Percentiles rank a stretch among this genome's conserved stretches.
Evolutionary conservation across 2,329 filamentous ascomycete genomes (phyloP).

Genomic region (Biscogniauxia marginata): DNA sequence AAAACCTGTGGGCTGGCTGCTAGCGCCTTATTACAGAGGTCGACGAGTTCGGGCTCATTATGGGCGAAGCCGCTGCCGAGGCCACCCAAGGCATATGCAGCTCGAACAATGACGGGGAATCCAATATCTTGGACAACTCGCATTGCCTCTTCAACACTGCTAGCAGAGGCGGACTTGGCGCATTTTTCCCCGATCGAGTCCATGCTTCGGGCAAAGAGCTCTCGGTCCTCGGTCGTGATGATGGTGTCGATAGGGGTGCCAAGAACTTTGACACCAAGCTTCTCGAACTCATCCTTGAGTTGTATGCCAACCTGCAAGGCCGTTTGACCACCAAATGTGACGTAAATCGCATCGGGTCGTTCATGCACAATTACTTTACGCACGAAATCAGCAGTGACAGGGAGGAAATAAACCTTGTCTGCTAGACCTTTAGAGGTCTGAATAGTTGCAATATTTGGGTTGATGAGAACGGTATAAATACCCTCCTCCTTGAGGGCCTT

Average conservation of each 20-base stretch:
- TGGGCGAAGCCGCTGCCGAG: slow-evolving; percentile 95
- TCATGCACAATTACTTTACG: slow-evolving; percentile 96
- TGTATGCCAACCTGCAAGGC: slow-evolving; percentile 96
- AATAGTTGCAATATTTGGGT: slow-evolving; percentile 98
- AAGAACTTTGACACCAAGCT: slow-evolving; percentile 86
- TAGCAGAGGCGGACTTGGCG: slow-evolving; percentile 93
- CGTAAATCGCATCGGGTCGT: slow-evolving; percentile 93
- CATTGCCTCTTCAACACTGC: slow-evolving; percentile 83
- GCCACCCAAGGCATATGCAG: slow-evolving; percentile 92
- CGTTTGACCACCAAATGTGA: slow-evolving; percentile 96
- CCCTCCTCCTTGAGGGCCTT: slow-evolving; percentile 97
- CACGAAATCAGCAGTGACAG: slow-evolving; percentile 94
- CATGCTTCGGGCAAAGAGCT: slow-evolving; percentile 97
- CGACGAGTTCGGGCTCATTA: slow-evolving; percentile 75
- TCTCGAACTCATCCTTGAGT: slow-evolving; percentile 94
- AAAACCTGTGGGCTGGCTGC: slow-evolving; percentile 93
- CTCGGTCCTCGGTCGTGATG: slow-evolving; percentile 96
- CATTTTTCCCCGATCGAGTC: slow-evolving; percentile 97
- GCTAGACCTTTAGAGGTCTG: slow-evolving; percentile 97
- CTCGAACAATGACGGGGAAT: slow-evolving; percentile 95
- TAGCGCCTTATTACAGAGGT: slow-evolving; percentile 92
- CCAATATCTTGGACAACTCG: slow-evolving; percentile 86
- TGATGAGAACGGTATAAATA: slow-evolving; percentile 96
- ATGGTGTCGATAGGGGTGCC: slow-evolving; percentile 97
- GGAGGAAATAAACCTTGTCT: slow-evolving; percentile 98